These are phyloP conservation scores for Termitomyces sp. DNA, from an alignment of 768 basidiomycete genomes.

Conservation along the genomic window DNA sequence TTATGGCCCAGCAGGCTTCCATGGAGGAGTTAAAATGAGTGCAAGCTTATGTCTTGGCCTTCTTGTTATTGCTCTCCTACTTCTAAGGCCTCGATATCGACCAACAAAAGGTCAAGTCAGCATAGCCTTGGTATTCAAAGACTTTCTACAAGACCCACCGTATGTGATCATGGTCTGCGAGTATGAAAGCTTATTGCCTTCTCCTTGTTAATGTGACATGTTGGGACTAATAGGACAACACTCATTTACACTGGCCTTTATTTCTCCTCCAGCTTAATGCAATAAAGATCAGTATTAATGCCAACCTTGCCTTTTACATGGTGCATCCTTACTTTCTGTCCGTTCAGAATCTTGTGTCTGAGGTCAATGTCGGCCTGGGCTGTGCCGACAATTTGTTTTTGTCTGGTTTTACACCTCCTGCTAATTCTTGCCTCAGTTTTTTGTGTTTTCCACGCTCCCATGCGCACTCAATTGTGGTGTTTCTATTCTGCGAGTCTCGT, in stretches of 20 bases:
- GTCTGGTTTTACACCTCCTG: too few species aligned
- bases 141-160: not conserved
- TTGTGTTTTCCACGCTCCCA: too few species aligned
- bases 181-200: not conserved
- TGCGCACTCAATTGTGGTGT: too few species aligned
- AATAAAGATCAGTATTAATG: slow-evolving; percentile 31
- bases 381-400: too few species aligned
- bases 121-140: not conserved
- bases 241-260: slow-evolving; percentile 30
- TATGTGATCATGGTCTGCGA: slow-evolving; percentile 5
- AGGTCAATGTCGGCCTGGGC: too few species aligned
- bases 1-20: slow-evolving; percentile 20
- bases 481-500: too few species aligned
- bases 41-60: slow-evolving; percentile 22
- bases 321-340: slow-evolving; percentile 26
- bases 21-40: slow-evolving; percentile 18
- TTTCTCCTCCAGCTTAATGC: slow-evolving; percentile 44
- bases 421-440: too few species aligned
- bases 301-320: slow-evolving; percentile 39
- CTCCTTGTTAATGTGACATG: not conserved
- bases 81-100: slow-evolving; percentile 1
- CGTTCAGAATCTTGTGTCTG: too few species aligned
- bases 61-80: slow-evolving; percentile 15
- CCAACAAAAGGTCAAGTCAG: not conserved
- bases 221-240: slow-evolving; percentile 16